These are phyloP conservation scores for Blastobotrys chiropterorum DNA, from an alignment of 805 yeast species.

Conservation along the genomic window DNA sequence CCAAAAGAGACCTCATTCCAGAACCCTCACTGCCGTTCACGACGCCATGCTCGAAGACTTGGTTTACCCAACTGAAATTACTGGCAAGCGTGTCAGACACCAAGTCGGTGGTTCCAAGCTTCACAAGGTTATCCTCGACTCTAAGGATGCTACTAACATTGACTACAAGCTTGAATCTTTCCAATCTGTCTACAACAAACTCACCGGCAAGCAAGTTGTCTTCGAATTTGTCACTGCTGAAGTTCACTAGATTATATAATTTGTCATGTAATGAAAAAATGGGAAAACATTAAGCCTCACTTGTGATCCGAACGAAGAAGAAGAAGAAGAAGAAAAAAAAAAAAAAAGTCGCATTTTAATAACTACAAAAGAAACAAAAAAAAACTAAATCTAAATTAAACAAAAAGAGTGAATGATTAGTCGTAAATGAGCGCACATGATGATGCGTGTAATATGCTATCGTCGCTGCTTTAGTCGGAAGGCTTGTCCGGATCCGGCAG, in stretches of 20 bases:
- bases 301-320: no score
- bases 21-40: conserved; percentile 98
- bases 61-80: conserved; percentile 99
- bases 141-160: conserved; percentile 93
- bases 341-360: background rate
- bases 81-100: conserved; percentile 99
- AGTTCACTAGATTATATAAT: conserved; percentile 26
- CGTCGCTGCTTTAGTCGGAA: background rate
- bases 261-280: background rate
- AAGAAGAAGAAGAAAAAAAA: background rate
- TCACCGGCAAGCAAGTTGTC: conserved; percentile 99
- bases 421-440: background rate
- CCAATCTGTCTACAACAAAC: conserved; percentile 97
- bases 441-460: no score
- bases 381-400: background rate
- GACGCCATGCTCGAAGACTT: conserved; percentile 98
- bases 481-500: background rate
- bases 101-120: conserved; percentile 98
- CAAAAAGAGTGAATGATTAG: background rate
- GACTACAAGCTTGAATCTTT: conserved; percentile 99
- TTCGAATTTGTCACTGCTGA: conserved; percentile 73
- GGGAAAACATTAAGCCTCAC: background rate
- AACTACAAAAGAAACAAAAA: background rate
- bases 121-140: conserved; percentile 95
- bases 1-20: conserved; percentile 99